These are phyloP conservation scores for Suhomyces bribrorum DNA, from an alignment of 1,139 yeast species.

Conservation along the genomic window DNA sequence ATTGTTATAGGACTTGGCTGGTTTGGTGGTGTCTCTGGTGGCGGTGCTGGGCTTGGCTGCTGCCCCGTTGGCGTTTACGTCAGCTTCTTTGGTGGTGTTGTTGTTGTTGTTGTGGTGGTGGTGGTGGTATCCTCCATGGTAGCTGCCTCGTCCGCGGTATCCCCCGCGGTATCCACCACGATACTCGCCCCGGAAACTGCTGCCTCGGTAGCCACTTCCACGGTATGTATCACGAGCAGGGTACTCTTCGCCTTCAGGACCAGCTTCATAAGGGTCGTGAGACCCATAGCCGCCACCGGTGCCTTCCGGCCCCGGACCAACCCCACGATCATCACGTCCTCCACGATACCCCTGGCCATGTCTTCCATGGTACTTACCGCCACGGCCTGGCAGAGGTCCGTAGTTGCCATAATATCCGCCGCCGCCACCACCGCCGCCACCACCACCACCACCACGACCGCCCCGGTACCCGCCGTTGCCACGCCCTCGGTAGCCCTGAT, in stretches of 20 bases:
- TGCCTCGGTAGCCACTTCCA: conserved; percentile 9
- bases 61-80: not conserved
- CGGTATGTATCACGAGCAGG: conserved; percentile 10
- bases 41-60: not conserved
- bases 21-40: conserved; percentile 5
- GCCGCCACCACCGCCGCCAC: conserved; percentile 8
- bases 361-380: conserved; percentile 7
- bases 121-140: conserved; percentile 1
- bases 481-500: conserved; percentile 14
- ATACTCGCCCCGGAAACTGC: conserved; percentile 5
- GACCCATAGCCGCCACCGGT: conserved; percentile 1
- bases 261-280: conserved; percentile 9
- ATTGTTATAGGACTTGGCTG: conserved; percentile 13
- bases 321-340: not conserved
- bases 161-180: conserved; percentile 8
- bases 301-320: too few relatives aligned
- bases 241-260: conserved; percentile 4
- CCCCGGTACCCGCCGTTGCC: conserved; percentile 15
- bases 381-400: conserved; percentile 4
- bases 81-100: conserved; percentile 3
- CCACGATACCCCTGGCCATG: conserved; percentile 5
- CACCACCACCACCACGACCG: conserved; percentile 9
- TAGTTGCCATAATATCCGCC: conserved; percentile 1
- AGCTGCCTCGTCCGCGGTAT: conserved; percentile 6
- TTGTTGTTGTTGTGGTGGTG: conserved; percentile 1